Evolutionary conservation across 176 grass and related monocot genomes (phyloP).

Genomic region (Elaeis guineensis): DNA sequence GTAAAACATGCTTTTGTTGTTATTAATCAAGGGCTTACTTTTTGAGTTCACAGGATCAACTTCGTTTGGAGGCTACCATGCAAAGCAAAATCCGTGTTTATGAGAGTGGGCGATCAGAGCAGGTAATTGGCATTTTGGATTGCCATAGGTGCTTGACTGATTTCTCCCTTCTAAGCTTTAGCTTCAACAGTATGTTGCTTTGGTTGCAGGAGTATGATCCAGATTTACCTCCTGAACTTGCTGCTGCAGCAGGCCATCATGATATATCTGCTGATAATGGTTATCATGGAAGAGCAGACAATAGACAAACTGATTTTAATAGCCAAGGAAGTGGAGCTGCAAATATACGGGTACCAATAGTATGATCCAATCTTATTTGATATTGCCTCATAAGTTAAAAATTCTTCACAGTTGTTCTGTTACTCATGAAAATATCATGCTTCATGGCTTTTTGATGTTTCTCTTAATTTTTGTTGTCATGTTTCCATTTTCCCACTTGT

Average conservation of each 20-base stretch:
- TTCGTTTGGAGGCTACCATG: slow-evolving; percentile 91
- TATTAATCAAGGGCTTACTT: slow-evolving; percentile 8
- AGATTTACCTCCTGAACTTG: slow-evolving; percentile 98
- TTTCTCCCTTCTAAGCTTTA: not conserved
- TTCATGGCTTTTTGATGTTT: slow-evolving; percentile 7
- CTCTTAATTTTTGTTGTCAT: not conserved
- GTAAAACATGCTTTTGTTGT: not conserved
- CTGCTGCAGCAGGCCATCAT: slow-evolving; percentile 70
- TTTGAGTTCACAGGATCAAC: slow-evolving; percentile 57
- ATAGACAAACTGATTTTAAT: slow-evolving; percentile 42
- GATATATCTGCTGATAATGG: slow-evolving; percentile 46
- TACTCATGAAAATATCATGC: too few species aligned
- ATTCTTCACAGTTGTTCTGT: not conserved
- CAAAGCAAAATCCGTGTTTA: slow-evolving; percentile 99
- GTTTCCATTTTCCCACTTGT: not conserved
- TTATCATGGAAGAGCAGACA: slow-evolving; percentile 35
- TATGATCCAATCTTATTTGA: slow-evolving; percentile 21
- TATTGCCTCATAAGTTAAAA: slow-evolving; percentile 3
- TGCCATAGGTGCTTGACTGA: too few species aligned
- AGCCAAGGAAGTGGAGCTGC: slow-evolving; percentile 50
- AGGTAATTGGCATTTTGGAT: slow-evolving; percentile 32
- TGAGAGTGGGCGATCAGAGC: slow-evolving; percentile 91
- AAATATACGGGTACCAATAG: slow-evolving; percentile 39
- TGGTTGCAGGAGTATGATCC: slow-evolving; percentile 79
- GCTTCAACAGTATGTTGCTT: slow-evolving; percentile 13